phyloP scores from a whole-genome alignment of 805 yeast species.

The Huiozyma sinensis region DNA sequence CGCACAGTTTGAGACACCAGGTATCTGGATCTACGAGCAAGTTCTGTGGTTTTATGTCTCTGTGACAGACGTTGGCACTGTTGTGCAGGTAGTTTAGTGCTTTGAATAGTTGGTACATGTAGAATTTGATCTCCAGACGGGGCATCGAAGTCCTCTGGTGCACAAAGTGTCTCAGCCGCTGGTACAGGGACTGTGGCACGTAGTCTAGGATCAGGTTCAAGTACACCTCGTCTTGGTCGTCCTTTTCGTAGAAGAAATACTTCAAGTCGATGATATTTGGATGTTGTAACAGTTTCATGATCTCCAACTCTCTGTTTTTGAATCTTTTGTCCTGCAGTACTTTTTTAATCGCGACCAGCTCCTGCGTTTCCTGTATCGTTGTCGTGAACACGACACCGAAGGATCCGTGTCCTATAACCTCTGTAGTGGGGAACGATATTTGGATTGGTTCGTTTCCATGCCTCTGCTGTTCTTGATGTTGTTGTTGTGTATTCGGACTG shows the following conservation, averaged over 20 bases:
- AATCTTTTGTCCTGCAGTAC: slow-evolving; percentile 94
- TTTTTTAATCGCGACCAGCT: slow-evolving; percentile 84
- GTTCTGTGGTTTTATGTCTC: slow-evolving; percentile 94
- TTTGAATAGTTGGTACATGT: slow-evolving; percentile 68
- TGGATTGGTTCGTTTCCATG: slow-evolving; percentile 22
- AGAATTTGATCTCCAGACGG: slow-evolving; percentile 71
- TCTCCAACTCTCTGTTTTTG: slow-evolving; percentile 89
- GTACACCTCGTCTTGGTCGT: slow-evolving; percentile 45
- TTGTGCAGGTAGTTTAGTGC: slow-evolving; percentile 71
- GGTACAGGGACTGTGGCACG: slow-evolving; percentile 92
- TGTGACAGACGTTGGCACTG: slow-evolving; percentile 70
- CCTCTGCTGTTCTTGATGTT: neutral
- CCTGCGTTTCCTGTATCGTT: slow-evolving; percentile 58
- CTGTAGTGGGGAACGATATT: slow-evolving; percentile 68
- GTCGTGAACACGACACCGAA: slow-evolving; percentile 97
- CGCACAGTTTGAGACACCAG: slow-evolving; percentile 85
- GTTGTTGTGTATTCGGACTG: neutral
- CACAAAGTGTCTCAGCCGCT: slow-evolving; percentile 79
- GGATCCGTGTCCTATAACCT: slow-evolving; percentile 98
- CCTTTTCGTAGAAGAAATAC: slow-evolving; percentile 80
- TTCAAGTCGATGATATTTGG: slow-evolving; percentile 78
- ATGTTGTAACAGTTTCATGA: slow-evolving; percentile 84
- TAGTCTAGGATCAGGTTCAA: slow-evolving; percentile 82
- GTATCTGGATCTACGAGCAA: slow-evolving; percentile 72
- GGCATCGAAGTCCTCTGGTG: slow-evolving; percentile 75